Evolutionary conservation across 2,329 filamentous ascomycete species (phyloP).

Genomic region (Paradendryphiella salina): DNA sequence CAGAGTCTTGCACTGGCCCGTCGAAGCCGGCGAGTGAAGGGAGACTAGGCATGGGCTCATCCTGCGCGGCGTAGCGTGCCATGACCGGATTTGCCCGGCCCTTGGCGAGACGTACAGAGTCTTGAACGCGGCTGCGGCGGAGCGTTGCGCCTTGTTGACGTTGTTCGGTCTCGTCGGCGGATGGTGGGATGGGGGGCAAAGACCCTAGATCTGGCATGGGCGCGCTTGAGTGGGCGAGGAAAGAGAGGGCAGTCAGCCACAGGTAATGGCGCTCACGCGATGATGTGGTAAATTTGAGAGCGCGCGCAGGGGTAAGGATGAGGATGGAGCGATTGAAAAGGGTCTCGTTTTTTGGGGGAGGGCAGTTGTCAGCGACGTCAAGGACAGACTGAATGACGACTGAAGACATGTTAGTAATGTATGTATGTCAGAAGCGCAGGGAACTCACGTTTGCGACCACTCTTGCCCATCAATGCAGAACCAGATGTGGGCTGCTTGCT

Average conservation of each 20-base stretch:
- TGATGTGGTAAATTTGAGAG: constrained; percentile 89
- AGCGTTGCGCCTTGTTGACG: constrained; percentile 44
- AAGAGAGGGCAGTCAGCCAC: constrained; percentile 92
- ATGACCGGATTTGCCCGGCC: constrained; percentile 55
- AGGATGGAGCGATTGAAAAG: constrained; percentile 93
- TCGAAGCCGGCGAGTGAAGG: constrained; percentile 36
- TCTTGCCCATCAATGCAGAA: constrained; percentile 87
- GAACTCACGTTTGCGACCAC: constrained; percentile 85
- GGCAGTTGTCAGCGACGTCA: constrained; percentile 93
- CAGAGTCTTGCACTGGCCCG: constrained; percentile 61
- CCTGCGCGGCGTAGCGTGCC: constrained; percentile 40
- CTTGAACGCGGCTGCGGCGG: constrained; percentile 68
- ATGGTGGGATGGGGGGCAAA: constrained; percentile 48
- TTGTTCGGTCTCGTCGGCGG: constrained; percentile 44
- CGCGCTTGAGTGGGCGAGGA: constrained; percentile 87
- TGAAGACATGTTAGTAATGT: constrained; percentile 47
- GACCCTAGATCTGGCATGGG: constrained; percentile 72
- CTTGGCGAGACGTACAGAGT: constrained; percentile 89
- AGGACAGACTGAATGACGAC: constrained; percentile 94
- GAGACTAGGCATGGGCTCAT: constrained; percentile 39
- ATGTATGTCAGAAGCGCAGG: background rate
- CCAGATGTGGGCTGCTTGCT: constrained; percentile 93
- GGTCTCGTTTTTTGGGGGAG: constrained; percentile 70
- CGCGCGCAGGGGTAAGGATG: constrained; percentile 89
- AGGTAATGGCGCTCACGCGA: constrained; percentile 86